These are phyloP conservation scores for Gynandropsis gynandra DNA, from an alignment of 345 rosid species.

Conservation along the genomic window DNA sequence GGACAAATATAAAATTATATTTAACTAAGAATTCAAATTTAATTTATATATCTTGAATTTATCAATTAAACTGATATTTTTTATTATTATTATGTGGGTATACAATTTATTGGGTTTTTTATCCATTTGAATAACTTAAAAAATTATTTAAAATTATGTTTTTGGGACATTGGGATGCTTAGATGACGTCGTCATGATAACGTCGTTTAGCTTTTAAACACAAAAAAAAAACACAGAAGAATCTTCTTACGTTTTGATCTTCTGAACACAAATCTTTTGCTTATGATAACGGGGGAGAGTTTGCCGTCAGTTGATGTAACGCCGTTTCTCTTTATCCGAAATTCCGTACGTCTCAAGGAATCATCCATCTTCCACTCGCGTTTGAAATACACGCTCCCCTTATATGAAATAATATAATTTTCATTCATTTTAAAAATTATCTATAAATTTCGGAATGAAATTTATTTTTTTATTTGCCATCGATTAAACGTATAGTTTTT, in stretches of 20 bases:
- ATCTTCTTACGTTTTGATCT: slow-evolving; percentile 20
- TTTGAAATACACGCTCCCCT: slow-evolving; percentile 1
- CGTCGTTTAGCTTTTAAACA: slow-evolving; percentile 15
- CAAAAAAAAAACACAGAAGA: neutral
- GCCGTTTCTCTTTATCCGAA: slow-evolving; percentile 32
- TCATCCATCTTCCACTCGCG: slow-evolving; percentile 12
- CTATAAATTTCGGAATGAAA: no score
- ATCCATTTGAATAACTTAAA: no score
- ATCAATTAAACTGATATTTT: neutral
- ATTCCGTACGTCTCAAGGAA: slow-evolving; percentile 20
- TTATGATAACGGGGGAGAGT: slow-evolving; percentile 22
- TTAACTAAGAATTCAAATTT: neutral
- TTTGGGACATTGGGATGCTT: slow-evolving; percentile 23
- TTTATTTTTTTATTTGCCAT: no score
- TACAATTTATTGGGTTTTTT: no score
- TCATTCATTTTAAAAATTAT: neutral
- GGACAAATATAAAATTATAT: neutral
- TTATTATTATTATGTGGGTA: no score
- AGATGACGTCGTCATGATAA: slow-evolving; percentile 31
- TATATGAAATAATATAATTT: neutral
- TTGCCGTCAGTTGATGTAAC: slow-evolving; percentile 32
- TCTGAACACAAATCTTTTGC: slow-evolving; percentile 32
- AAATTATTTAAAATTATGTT: no score
- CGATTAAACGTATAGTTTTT: no score
- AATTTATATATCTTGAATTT: neutral